phyloP scores from a whole-genome alignment of 257 asterid species.

The Fraxinus quadrangulata region DNA sequence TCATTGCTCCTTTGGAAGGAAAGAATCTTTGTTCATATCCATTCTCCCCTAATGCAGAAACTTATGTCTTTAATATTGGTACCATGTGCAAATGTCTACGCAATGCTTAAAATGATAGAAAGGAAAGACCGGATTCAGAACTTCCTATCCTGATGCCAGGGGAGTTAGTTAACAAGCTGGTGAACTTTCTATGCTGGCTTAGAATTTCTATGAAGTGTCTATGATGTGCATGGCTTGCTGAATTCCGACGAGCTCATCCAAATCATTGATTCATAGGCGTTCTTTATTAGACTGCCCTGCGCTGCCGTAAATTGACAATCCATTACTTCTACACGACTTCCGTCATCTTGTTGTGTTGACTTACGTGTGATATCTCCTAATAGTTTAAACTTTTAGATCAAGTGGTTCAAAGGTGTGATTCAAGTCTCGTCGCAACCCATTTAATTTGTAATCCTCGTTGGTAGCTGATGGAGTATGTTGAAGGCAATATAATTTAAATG shows the following conservation, averaged over 20 bases:
- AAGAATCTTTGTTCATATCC: too few species aligned
- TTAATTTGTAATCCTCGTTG: background rate
- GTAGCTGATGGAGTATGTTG: background rate
- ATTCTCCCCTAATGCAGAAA: too few species aligned
- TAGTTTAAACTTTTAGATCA: background rate
- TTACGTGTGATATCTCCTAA: background rate
- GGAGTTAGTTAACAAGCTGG: background rate
- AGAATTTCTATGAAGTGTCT: too few species aligned
- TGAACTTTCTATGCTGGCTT: too few species aligned
- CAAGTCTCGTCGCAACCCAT: background rate
- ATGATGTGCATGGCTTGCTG: background rate
- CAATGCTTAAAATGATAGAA: too few species aligned
- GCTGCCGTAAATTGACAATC: background rate
- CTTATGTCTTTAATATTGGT: too few species aligned
- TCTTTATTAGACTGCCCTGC: background rate
- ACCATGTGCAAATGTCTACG: too few species aligned
- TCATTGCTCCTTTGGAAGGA: too few species aligned
- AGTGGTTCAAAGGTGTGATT: background rate
- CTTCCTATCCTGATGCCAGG: background rate
- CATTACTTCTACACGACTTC: background rate
- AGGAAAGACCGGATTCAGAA: background rate
- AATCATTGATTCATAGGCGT: background rate
- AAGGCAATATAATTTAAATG: background rate
- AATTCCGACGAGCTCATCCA: background rate
- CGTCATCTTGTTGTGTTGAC: background rate